Conservation (phyloP, 192 early-diverging fungal species). For the Jimgerdemannia lactiflua region DNA sequence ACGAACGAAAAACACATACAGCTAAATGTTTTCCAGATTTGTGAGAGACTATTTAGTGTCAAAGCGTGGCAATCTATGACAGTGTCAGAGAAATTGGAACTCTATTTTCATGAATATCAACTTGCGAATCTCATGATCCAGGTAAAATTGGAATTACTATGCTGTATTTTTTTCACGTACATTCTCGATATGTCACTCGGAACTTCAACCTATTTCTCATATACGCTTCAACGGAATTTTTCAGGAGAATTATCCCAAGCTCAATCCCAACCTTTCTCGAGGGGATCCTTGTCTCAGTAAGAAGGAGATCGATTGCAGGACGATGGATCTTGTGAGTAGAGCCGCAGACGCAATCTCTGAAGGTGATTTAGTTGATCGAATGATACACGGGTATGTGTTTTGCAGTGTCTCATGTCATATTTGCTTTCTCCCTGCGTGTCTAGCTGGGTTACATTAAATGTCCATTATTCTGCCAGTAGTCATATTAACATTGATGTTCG, state of each 20-base stretch:
- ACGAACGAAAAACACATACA: constrained; percentile 26
- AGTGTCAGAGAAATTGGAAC: constrained; percentile 77
- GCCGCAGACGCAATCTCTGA: constrained; percentile 88
- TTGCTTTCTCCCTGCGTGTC: no score
- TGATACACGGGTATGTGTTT: constrained; percentile 57
- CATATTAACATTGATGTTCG: no score
- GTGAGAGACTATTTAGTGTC: constrained; percentile 56
- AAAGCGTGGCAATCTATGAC: constrained; percentile 32
- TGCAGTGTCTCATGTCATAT: no score
- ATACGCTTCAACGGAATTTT: no score
- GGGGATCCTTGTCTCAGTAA: not conserved
- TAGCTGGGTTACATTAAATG: no score
- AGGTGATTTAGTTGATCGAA: constrained; percentile 75
- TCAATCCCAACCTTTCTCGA: constrained; percentile 7
- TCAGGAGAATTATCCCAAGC: constrained; percentile 36
- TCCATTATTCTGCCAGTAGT: no score
- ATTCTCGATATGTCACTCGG: not conserved
- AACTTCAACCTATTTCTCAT: no score
- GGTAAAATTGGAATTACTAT: constrained; percentile 32
- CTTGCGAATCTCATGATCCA: constrained; percentile 93
- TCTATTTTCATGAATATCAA: constrained; percentile 89
- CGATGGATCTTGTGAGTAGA: constrained; percentile 63
- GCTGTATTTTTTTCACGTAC: not conserved
- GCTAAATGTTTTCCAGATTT: constrained; percentile 74
- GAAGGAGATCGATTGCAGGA: constrained; percentile 24